phyloP scores from a whole-genome alignment of 306 rosid genomes.

The Citrullus mucosospermus region DNA sequence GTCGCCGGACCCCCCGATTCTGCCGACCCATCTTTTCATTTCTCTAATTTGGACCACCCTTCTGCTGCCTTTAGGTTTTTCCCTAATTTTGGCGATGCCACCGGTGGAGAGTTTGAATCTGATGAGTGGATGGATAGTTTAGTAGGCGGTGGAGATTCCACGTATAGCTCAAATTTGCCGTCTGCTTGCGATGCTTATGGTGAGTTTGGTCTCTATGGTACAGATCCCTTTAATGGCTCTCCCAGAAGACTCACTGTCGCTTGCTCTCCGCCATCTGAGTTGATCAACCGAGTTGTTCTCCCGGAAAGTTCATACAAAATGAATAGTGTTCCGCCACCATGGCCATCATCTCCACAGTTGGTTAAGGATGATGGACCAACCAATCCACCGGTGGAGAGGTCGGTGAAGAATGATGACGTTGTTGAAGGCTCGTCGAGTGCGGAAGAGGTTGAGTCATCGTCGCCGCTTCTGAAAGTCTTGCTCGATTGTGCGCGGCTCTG shows the following conservation, averaged over 20 bases:
- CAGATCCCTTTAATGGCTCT: slow-evolving; percentile 28
- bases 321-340: slow-evolving; percentile 16
- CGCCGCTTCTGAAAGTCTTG: slow-evolving; percentile 52
- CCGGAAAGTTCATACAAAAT: neutral
- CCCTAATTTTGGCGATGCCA: slow-evolving; percentile 21
- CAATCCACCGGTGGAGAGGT: slow-evolving; percentile 14
- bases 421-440: slow-evolving; percentile 24
- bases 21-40: slow-evolving; percentile 33
- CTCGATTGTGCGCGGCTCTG: slow-evolving; percentile 46
- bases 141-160: slow-evolving; percentile 56
- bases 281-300: slow-evolving; percentile 36
- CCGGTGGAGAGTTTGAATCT: slow-evolving; percentile 63
- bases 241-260: too few relatives aligned
- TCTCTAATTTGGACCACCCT: slow-evolving; percentile 47
- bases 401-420: neutral
- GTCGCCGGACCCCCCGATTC: slow-evolving; percentile 19
- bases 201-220: slow-evolving; percentile 34
- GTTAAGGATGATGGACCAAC: slow-evolving; percentile 7
- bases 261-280: slow-evolving; percentile 41
- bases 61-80: slow-evolving; percentile 47
- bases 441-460: slow-evolving; percentile 28
- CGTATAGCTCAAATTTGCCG: slow-evolving; percentile 54
- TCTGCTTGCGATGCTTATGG: slow-evolving; percentile 33
- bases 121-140: slow-evolving; percentile 94
- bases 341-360: slow-evolving; percentile 21